Evolutionary conservation across 73 alveolate species (phyloP), one percentile per base, ranked within the genome.

Genomic region (Vitrella brassicaformis): DNA sequence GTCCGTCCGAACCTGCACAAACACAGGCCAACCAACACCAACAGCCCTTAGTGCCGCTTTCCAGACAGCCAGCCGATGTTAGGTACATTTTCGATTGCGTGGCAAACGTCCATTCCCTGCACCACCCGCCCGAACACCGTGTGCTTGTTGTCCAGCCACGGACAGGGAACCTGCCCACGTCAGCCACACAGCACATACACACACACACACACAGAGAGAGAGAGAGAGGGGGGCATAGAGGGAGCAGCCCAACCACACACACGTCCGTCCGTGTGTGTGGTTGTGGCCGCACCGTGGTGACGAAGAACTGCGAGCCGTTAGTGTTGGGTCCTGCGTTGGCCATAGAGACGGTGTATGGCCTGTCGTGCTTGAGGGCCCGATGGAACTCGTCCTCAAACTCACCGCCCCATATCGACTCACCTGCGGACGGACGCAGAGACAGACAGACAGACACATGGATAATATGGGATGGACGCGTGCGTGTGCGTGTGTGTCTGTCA

Each of bases 251-350:
- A n/a, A n/a, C n/a, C n/a, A n/a, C n/a, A n/a, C n/a, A n/a, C n/a
- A n/a, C n/a, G n/a, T n/a, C n/a, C n/a, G n/a, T n/a, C n/a, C n/a
- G n/a, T n/a, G n/a, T n/a, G n/a, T n/a, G n/a, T n/a, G n/a, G n/a
- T 46, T 69, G 82, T 30, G 84, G 29, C 45, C 47, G 25, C 7
- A 78, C 65, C 31, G 85, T 71, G 64, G 95, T 88, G 67, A 91
- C 82, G 82, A 88, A 91, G 84, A 91, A 91, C 74, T 91, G 90
- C 56, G 94, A 86, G 67, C 92, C 95, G 73, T 91, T 91, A 30
- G 97, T 91, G 83, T 91, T 87, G 10, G 95, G 94, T 28, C 97
- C 97, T 45, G 92, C 88, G 74, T 91, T 91, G 72, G 97, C 97
- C 97, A 91, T 91, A 7, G 94, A 85, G 70, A 91, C 89, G 68